Evolutionary conservation across 768 basidiomycete species (phyloP).

Genomic region (Tricholoma saponaceum): DNA sequence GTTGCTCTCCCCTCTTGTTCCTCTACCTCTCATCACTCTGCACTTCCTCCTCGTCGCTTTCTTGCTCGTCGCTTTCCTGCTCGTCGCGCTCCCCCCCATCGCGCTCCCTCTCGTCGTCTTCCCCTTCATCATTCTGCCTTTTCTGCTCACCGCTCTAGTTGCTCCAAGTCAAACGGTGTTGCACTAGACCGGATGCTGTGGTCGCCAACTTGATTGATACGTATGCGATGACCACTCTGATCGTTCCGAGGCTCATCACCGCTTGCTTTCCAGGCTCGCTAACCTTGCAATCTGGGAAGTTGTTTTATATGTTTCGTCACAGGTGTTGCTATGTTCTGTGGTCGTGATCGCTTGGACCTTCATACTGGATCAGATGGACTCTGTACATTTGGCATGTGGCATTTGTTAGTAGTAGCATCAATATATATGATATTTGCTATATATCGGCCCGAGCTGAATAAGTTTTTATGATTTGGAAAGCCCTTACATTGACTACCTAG

Average conservation of each 20-base stretch:
- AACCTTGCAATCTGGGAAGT: too few relatives aligned
- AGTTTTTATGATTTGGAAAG: too few relatives aligned
- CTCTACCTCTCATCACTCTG: too few relatives aligned
- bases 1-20: too few relatives aligned
- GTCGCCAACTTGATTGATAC: background rate
- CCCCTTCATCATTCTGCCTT: background rate
- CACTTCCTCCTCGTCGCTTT: too few relatives aligned
- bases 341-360: background rate
- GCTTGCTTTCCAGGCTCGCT: background rate
- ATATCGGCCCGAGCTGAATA: too few relatives aligned
- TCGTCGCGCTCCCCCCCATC: background rate
- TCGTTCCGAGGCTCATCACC: background rate
- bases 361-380: background rate
- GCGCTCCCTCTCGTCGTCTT: background rate
- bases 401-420: background rate
- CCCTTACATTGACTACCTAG: too few relatives aligned
- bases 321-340: background rate
- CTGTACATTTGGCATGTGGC: background rate
- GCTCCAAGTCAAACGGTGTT: background rate
- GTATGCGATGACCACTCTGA: background rate
- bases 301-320: background rate
- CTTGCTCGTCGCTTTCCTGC: too few relatives aligned
- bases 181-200: background rate
- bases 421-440: background rate
- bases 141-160: background rate